These are phyloP conservation scores for Gryganskiella cystojenkinii DNA, from an alignment of 192 early-diverging fungal species.

Conservation along the genomic window DNA sequence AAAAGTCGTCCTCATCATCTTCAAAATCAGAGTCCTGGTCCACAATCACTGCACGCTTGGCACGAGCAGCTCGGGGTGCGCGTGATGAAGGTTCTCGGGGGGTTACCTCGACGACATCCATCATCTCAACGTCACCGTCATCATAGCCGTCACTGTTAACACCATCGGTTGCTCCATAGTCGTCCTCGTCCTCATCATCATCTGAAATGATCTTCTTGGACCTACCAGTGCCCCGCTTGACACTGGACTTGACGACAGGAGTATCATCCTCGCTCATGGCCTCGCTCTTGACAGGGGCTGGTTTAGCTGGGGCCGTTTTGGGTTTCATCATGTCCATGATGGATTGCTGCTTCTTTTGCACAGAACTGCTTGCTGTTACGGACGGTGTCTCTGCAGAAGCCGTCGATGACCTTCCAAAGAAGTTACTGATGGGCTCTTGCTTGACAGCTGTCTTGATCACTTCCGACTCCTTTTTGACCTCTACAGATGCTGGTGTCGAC, in stretches of 20 bases:
- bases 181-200: constrained; percentile 14
- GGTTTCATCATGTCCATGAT: constrained; percentile 47
- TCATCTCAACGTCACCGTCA: constrained; percentile 19
- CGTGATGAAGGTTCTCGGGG: constrained; percentile 27
- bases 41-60: constrained; percentile 38
- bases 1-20: constrained; percentile 34
- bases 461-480: constrained; percentile 41
- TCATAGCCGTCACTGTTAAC: constrained; percentile 10
- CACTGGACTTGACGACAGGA: not conserved
- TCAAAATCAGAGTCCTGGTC: constrained; percentile 28
- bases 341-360: constrained; percentile 44
- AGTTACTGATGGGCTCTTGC: constrained; percentile 23
- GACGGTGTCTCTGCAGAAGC: not conserved
- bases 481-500: constrained; percentile 19
- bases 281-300: constrained; percentile 12
- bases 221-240: constrained; percentile 10
- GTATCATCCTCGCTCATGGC: constrained; percentile 8
- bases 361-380: not conserved
- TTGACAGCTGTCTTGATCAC: constrained; percentile 58
- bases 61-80: constrained; percentile 38
- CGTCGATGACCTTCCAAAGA: constrained; percentile 4
- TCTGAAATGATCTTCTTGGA: constrained; percentile 21
- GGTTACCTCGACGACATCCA: constrained; percentile 36
- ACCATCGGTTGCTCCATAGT: constrained; percentile 1
- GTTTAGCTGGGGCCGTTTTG: not conserved